These are phyloP conservation scores for Nemania sp. DNA, from an alignment of 2,329 filamentous ascomycete genomes.

Conservation along the genomic window DNA sequence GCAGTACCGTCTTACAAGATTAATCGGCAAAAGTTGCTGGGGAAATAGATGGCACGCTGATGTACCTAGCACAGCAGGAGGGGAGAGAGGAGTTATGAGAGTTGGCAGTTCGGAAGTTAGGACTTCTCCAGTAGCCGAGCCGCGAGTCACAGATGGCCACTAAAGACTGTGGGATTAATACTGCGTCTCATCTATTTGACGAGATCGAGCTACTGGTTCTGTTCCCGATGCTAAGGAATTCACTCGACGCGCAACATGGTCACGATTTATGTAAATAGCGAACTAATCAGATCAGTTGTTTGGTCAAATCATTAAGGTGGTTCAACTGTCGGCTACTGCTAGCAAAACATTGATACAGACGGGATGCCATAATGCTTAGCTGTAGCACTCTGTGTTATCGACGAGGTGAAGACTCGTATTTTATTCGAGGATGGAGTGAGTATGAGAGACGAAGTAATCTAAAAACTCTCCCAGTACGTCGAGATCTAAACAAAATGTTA, in stretches of 20 bases:
- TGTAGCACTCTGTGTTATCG: neutral
- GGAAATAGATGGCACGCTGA: too few relatives aligned
- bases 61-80: too few relatives aligned
- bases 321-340: neutral
- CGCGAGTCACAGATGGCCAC: too few relatives aligned
- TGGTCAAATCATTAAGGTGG: neutral
- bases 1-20: conserved; percentile 1
- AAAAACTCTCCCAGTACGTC: neutral
- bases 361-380: neutral
- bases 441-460: too few relatives aligned
- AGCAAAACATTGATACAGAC: neutral
- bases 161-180: too few relatives aligned
- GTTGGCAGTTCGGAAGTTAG: too few relatives aligned
- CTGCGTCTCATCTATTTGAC: too few relatives aligned
- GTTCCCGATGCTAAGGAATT: too few relatives aligned
- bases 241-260: neutral
- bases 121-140: too few relatives aligned
- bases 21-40: conserved; percentile 4
- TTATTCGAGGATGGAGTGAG: too few relatives aligned
- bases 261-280: neutral
- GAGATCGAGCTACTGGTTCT: too few relatives aligned
- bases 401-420: neutral
- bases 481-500: neutral
- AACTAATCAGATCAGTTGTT: neutral
- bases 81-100: too few relatives aligned